Evolutionary conservation across 1,284 basidiomycete species (phyloP), one percentile per base, ranked within the genome.

Genomic region (Fomitopsis schrenkii): DNA sequence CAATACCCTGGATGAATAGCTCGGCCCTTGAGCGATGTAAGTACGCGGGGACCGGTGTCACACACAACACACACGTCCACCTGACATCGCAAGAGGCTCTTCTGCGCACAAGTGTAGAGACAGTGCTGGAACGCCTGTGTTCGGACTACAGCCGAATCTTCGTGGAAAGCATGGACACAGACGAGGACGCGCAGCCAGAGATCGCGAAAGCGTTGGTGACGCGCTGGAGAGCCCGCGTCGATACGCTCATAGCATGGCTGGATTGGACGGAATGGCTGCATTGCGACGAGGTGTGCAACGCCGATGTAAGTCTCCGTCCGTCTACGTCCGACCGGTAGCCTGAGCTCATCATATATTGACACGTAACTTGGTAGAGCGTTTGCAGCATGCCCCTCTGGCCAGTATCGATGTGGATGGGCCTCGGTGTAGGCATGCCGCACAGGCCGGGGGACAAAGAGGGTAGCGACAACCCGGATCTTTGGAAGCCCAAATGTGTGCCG

Each of bases 231-330:
- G 22, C 33, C 26, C 61, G 57, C 19, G n/a, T 62, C 22, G 44
- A 26, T n/a, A n/a, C 22, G 15, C 53, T 62, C 30, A 62, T 62
- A 57, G 28, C 42, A 28, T 62, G 58, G 61, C 53, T 62, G 14
- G 61, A 62, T 28, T 62, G 61, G 61, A 58, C 61, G 9, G 53
- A 62, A 28, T 62, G 61, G 61, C 45, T 55, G 19, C 19, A 52
- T 15, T 62, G 61, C 45, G 57, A 55, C 28, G 53, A 62, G 26
- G 57, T 62, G 14, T 62, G 61, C 45, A 19, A 45, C 12, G 36
- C 33, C 2, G 53, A 59, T 38, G 61, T 62, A 38, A 46, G 61
- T 57, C 10, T 30, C 41, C 19, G 6, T 55, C 10, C 42, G 19
- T 35, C 30, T 30, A 8, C 6, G 14, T 40, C 9, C 14, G 38